Base-by-base conservation (phyloP, 164 flowering plant species). In the Piper longum region DNA sequence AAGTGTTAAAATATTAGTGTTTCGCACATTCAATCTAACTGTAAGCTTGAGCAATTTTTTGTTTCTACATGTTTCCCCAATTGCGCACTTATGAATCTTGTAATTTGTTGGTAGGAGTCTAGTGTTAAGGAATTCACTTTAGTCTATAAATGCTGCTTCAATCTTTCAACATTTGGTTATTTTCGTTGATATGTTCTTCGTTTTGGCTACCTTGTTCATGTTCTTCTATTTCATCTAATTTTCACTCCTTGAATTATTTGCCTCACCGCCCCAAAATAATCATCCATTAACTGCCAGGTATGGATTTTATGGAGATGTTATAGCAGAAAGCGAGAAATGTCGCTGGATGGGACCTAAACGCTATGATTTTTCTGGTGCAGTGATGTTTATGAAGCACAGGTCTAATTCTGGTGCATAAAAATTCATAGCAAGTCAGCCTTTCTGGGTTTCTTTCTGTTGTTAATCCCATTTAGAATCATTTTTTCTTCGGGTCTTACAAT, bases 311-410 rank as follows among this genome's bases (percentile, higher is more conserved):
- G 99, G 99, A 67, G 99, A 93, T 87, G 97, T 90, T 77, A 87
- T 93, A 62, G 75, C 36, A 6, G 99, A 93, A 74, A 93, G 99
- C 73, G 99, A 93, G 67, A 86, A 79, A 44, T 82, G 78, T 61
- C 92, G 99, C 58, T 93, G 99, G 99, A 90, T 93, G 96, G 99
- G 97, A 54, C 97, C 99, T 61, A 85, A 75, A 60, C 88, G 99
- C 36, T 93, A 93, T 77, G 97, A 93, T 75, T 86, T 76, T 85
- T 92, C 92, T 4, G 99, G 99, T 72, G 88, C 99, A 39, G 85
- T 83, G 73, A 97, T 90, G 69, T 93, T 93, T 72, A 56, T 90
- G 74, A 79, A 68, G 64, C 97, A 90, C 81, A 93, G 86, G 98
- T 90, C 82, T 26, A 44, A 44, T 52, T 12, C 67, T 14, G 7